Conservation (phyloP, 495 filamentous ascomycete species). For the Aspergillus sclerotiicarbonarius region DNA sequence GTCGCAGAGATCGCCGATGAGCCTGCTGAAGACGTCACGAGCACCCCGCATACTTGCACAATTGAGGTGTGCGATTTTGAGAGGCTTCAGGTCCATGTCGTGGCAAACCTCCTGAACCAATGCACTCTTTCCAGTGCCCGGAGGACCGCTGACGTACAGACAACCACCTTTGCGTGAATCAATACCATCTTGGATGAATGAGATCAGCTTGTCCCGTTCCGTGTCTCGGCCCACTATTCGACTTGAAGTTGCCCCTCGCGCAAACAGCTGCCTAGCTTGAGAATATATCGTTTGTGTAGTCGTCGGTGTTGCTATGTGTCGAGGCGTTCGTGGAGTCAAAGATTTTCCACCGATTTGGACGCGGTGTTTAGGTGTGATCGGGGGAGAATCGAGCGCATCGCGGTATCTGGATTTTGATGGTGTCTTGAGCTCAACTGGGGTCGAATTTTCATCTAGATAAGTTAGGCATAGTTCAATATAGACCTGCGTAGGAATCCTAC, state of each 20-base stretch:
- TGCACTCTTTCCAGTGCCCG: slow-evolving; percentile 95
- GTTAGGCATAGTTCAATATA: slow-evolving; percentile 4
- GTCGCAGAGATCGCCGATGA: slow-evolving; percentile 65
- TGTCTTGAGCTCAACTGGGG: slow-evolving; percentile 40
- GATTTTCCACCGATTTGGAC: slow-evolving; percentile 60
- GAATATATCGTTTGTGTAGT: slow-evolving; percentile 73
- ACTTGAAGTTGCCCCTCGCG: slow-evolving; percentile 69
- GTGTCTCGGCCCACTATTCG: slow-evolving; percentile 79
- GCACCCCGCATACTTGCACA: slow-evolving; percentile 92
- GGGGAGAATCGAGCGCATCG: slow-evolving; percentile 61
- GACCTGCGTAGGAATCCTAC: slow-evolving; percentile 18
- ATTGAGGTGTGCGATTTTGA: slow-evolving; percentile 80
- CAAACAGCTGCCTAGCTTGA: slow-evolving; percentile 81
- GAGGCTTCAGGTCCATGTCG: slow-evolving; percentile 45
- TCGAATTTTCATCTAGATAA: slow-evolving; percentile 29
- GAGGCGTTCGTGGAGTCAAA: slow-evolving; percentile 60
- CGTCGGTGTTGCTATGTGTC: slow-evolving; percentile 52
- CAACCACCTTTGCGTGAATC: slow-evolving; percentile 68
- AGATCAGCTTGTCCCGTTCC: slow-evolving; percentile 67
- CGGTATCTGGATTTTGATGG: slow-evolving; percentile 68
- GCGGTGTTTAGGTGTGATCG: slow-evolving; percentile 68
- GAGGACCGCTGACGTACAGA: slow-evolving; percentile 92
- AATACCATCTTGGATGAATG: slow-evolving; percentile 66
- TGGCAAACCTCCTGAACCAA: slow-evolving; percentile 77
- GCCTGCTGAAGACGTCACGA: slow-evolving; percentile 72